Evolutionary conservation across 192 early-diverging fungal genomes (phyloP).

Genomic region (Entomortierella parvispora): DNA sequence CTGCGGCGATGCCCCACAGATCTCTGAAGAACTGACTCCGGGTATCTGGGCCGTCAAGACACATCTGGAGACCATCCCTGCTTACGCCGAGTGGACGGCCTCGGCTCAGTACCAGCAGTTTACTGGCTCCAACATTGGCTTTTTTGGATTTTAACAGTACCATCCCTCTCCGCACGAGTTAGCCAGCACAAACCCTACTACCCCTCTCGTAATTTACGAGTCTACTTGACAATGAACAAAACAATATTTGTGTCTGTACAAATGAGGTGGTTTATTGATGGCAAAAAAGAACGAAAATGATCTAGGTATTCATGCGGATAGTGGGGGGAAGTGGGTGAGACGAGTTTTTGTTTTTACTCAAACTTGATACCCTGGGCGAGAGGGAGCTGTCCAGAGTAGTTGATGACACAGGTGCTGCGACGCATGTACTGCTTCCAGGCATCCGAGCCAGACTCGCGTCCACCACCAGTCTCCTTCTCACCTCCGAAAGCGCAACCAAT

Average conservation of each 20-base stretch:
- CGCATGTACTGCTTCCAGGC: constrained; percentile 84
- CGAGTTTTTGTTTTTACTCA: constrained; percentile 61
- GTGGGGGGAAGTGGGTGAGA: not conserved
- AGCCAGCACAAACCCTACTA: too few relatives aligned
- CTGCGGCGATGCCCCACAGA: constrained; percentile 9
- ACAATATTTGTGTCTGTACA: too few relatives aligned
- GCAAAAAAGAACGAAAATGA: not conserved
- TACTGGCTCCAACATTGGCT: constrained; percentile 16
- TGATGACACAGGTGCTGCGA: constrained; percentile 75
- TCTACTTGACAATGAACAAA: too few relatives aligned
- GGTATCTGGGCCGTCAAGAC: constrained; percentile 45
- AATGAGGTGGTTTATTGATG: not conserved
- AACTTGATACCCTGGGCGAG: constrained; percentile 98
- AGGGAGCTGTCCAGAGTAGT: constrained; percentile 87
- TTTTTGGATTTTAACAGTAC: constrained; percentile 40
- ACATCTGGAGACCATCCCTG: constrained; percentile 31
- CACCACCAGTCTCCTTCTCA: constrained; percentile 97
- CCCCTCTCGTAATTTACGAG: too few relatives aligned
- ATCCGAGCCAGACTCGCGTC: constrained; percentile 91
- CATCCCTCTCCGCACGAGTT: too few relatives aligned
- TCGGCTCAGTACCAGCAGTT: constrained; percentile 28
- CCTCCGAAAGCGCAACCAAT: constrained; percentile 98
- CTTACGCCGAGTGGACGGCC: constrained; percentile 24
- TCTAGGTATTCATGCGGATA: not conserved
- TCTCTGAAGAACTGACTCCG: constrained; percentile 33